Conservation (phyloP, 441 rosid species). For the Cnidoscolus chayamansa region DNA sequence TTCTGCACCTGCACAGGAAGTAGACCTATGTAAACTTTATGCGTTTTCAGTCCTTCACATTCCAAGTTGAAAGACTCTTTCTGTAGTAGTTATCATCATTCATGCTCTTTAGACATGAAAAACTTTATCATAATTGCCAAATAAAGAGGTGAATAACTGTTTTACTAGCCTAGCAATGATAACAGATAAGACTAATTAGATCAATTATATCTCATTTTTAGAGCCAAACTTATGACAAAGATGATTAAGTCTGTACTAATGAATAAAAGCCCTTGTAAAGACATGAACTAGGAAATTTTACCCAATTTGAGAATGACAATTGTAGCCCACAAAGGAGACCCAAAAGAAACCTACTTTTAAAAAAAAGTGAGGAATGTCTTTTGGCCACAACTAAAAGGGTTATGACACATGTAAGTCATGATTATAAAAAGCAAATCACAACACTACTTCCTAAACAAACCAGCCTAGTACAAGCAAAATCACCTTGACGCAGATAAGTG, state of each 20-base stretch:
- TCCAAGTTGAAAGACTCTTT: slow-evolving; percentile 12
- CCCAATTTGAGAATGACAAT: slow-evolving; percentile 48
- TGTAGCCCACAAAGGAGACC: slow-evolving; percentile 78
- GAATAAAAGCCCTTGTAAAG: slow-evolving; percentile 18
- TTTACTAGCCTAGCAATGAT: slow-evolving; percentile 27
- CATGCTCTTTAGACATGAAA: slow-evolving; percentile 12
- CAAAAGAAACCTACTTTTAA: slow-evolving; percentile 41
- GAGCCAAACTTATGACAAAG: slow-evolving; percentile 40
- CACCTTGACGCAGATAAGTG: slow-evolving; percentile 21
- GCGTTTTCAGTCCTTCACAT: not conserved
- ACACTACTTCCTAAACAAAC: slow-evolving; percentile 31
- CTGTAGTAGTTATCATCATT: not conserved
- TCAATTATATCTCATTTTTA: slow-evolving; percentile 41
- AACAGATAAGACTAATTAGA: slow-evolving; percentile 17
- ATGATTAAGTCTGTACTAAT: slow-evolving; percentile 36
- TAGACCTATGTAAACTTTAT: not conserved
- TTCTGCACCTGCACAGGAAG: not conserved
- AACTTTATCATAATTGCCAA: slow-evolving; percentile 25
- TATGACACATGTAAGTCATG: slow-evolving; percentile 29
- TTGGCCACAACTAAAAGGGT: slow-evolving; percentile 29
- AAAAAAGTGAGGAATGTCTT: slow-evolving; percentile 39
- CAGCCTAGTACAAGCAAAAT: slow-evolving; percentile 23
- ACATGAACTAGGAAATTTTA: slow-evolving; percentile 41
- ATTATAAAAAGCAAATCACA: slow-evolving; percentile 43
- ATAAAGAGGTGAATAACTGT: slow-evolving; percentile 14